Base-by-base conservation (phyloP, 148 eudicot species). In the Chenopodium formosanum region DNA sequence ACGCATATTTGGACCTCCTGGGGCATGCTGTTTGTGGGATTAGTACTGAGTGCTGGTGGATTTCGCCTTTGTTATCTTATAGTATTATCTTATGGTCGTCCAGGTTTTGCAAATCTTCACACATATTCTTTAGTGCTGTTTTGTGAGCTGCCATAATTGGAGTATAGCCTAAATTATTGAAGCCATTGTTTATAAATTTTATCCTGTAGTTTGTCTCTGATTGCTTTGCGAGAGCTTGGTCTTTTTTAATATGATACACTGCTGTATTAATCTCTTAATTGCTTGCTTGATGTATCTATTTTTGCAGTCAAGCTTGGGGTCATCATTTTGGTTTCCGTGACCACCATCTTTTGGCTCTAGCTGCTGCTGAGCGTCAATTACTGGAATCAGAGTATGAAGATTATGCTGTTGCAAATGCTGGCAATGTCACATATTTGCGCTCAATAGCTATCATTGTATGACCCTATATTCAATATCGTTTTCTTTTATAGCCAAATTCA, bases 361-460 rank as follows among this genome's bases (percentile, higher is more conserved):
- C 93, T 73, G 90, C 88, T 73, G 91, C 91, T 31, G 93, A 91
- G 83, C 91, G 85, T 76, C 89, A 82, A 77, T 86, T 93, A 27
- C 84, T 90, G 87, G 89, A 91, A 84, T 89, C 92, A n/a, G 97
- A 93, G 32, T 91, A 90, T 72, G 94, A 91, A 10, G 94, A 93
- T 10, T 91, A 91, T 75, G 89, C 87, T 73, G 86, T 85, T 69
- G 88, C 91, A 74, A 89, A 84, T 82, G 87, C 81, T 83, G 87
- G 91, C 76, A 90, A 86, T 76, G 80, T 91, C 78, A 86, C 88
- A 29, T 93, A 92, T 84, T 79, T 93, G 80, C 90, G 93, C 76
- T 87, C 88, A 8, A 88, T 93, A 31, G 92, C 89, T 34, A 81
- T 90, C 79, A 82, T 89, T 78, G 97, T 93, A 90, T 46, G 90